Percentiles rank a stretch among this genome's conserved stretches.
Evolutionary conservation across 2,329 filamentous ascomycete species (phyloP).

Genomic region (Penicillium glabrum): DNA sequence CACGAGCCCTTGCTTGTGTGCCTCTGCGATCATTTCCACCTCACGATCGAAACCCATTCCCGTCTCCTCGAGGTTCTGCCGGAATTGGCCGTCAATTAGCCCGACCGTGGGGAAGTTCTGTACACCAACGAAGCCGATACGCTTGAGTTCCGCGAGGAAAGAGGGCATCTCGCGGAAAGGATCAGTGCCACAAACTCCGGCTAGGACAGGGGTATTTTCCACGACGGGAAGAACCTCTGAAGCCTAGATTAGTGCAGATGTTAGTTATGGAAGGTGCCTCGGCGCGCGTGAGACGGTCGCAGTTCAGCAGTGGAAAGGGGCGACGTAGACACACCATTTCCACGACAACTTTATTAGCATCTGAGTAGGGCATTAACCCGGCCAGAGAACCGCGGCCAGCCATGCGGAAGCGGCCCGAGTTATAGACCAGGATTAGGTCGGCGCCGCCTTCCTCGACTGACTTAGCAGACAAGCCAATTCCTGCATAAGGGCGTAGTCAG

Average conservation of each 20-base stretch:
- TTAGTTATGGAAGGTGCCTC: background rate
- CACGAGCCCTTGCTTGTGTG: conserved; percentile 59
- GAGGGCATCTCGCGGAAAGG: conserved; percentile 63
- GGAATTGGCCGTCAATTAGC: conserved; percentile 67
- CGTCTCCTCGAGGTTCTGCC: conserved; percentile 68
- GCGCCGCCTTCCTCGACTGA: conserved; percentile 67
- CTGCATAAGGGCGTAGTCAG: conserved; percentile 33
- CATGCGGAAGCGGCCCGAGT: conserved; percentile 72
- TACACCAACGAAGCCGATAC: conserved; percentile 66
- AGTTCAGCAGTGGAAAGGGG: background rate
- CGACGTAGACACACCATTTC: conserved; percentile 57
- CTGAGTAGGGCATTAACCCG: conserved; percentile 69
- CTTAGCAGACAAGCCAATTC: conserved; percentile 70
- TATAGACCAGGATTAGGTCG: conserved; percentile 72
- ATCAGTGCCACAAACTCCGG: conserved; percentile 70
- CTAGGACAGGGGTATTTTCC: conserved; percentile 63
- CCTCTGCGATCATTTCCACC: conserved; percentile 65
- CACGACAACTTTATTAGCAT: conserved; percentile 68
- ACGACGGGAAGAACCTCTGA: conserved; percentile 67
- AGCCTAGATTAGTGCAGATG: conserved; percentile 43
- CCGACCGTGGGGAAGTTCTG: conserved; percentile 76
- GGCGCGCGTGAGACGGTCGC: background rate
- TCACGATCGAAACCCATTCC: conserved; percentile 68
- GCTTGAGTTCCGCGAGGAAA: conserved; percentile 61
- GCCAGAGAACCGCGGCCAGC: conserved; percentile 68